A percentile compares a stretch with the other conserved stretches of the same genome.
Evolutionary conservation across 805 yeast genomes (phyloP).

Genomic region (Metschnikowia borealis): DNA sequence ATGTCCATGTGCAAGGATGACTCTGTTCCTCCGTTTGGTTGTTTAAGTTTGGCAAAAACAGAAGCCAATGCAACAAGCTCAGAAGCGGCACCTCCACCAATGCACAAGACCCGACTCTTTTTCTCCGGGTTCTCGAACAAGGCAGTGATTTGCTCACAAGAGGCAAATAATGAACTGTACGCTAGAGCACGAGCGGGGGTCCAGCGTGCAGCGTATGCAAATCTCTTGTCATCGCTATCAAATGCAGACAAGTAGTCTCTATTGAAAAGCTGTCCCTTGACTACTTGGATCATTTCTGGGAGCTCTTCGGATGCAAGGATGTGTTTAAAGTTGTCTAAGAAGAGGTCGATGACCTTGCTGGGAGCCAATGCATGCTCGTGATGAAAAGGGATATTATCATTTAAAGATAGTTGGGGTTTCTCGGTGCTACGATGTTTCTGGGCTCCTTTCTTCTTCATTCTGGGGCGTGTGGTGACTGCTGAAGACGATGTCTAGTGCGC

Average conservation of each 20-base stretch:
- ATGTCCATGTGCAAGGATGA: slow-evolving; percentile 46
- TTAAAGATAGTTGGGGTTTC: slow-evolving; percentile 1
- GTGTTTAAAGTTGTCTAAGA: slow-evolving; percentile 28
- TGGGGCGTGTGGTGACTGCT: background rate
- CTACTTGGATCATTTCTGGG: slow-evolving; percentile 53
- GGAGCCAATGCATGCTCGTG: slow-evolving; percentile 32
- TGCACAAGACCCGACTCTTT: slow-evolving; percentile 46
- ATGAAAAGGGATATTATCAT: slow-evolving; percentile 32
- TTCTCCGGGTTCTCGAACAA: slow-evolving; percentile 30
- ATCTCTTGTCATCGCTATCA: slow-evolving; percentile 54
- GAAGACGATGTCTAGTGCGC: background rate
- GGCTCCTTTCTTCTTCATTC: background rate
- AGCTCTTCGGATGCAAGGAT: slow-evolving; percentile 35
- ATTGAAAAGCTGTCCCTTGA: slow-evolving; percentile 65
- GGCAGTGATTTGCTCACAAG: slow-evolving; percentile 40
- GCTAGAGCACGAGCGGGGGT: slow-evolving; percentile 77
- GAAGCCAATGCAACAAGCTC: slow-evolving; percentile 67
- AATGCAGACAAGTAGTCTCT: slow-evolving; percentile 73
- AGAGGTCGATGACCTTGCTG: slow-evolving; percentile 34
- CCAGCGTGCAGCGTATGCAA: slow-evolving; percentile 83
- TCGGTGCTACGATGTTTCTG: background rate
- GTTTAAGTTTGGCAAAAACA: slow-evolving; percentile 45
- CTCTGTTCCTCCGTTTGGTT: slow-evolving; percentile 26
- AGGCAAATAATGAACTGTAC: slow-evolving; percentile 62
- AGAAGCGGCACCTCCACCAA: slow-evolving; percentile 92